Conservation (phyloP, 1,139 yeast genomes). For the Suhomyces guaymorum region DNA sequence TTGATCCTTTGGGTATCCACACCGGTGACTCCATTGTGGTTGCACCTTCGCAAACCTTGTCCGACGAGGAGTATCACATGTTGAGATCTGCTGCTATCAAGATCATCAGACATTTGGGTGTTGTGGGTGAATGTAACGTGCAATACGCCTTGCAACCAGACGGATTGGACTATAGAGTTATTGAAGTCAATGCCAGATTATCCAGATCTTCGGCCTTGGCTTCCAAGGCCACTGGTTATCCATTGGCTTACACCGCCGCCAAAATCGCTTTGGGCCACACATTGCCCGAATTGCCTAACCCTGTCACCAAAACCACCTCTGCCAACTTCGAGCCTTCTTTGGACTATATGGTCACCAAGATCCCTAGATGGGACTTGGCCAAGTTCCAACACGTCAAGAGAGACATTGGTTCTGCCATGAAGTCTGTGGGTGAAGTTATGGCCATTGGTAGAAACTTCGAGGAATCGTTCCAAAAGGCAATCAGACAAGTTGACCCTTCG, state of each 20-base stretch:
- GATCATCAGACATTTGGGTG: conserved; percentile 96
- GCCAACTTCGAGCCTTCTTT: conserved; percentile 97
- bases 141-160: conserved; percentile 96
- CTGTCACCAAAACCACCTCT: conserved; percentile 92
- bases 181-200: conserved; percentile 95
- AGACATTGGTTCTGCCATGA: conserved; percentile 94
- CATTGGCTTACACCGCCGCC: conserved; percentile 98
- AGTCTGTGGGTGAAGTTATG: conserved; percentile 99
- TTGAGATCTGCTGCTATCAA: conserved; percentile 96
- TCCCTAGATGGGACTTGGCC: conserved; percentile 97
- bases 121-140: conserved; percentile 98
- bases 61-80: conserved; percentile 98
- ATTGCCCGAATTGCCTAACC: conserved; percentile 91
- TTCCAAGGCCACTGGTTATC: conserved; percentile 98
- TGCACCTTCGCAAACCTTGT: conserved; percentile 96
- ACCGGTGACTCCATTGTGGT: conserved; percentile 99
- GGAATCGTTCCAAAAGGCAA: conserved; percentile 97
- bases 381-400: conserved; percentile 94
- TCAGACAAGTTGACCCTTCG: conserved; percentile 94
- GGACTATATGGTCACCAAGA: conserved; percentile 95
- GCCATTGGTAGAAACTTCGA: conserved; percentile 97
- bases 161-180: conserved; percentile 92
- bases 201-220: conserved; percentile 98
- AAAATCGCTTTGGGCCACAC: conserved; percentile 94
- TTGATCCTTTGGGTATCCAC: conserved; percentile 96